Evolutionary conservation across 2,329 filamentous ascomycete genomes (phyloP), one percentile per base, ranked within the genome.

Genomic region (Talaromyces sp.): DNA sequence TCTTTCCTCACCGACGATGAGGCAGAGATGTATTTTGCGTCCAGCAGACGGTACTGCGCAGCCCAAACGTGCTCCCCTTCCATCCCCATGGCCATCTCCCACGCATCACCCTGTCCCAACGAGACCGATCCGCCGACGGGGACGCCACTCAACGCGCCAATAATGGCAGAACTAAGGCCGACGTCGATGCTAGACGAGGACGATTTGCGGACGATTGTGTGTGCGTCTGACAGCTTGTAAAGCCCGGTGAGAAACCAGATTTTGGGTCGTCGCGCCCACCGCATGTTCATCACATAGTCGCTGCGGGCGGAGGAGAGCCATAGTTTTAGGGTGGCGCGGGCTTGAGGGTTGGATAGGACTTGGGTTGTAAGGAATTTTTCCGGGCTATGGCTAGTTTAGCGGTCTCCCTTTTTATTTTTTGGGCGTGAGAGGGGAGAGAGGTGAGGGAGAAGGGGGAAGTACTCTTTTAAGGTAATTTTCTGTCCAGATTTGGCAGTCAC

Each of bases 51-150:
- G 57, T 66, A 73, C 64, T 73, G 71, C 33, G 69, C 71, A 19
- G 71, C 71, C 71, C 71, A 73, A 10, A 73, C 71, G 68, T 73
- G 71, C 16, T 67, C 69, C 27, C 72, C 71, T 33, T 68, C 49
- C 35, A 72, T 66, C 19, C 71, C 68, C 69, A 71, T 69, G 2
- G 68, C 49, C 67, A 72, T 59, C 22, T 72, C 67, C 71, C 71
- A 72, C 24, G 65, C 62, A 19, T 64, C 68, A 3, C 67, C 71
- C 5, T 66, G 41, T 2, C 70, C 69, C 19, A 72, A 49, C 33
- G 65, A 70, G n/a, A 72, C 66, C 9, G 68, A 71, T 7, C 66
- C 71, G 22, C 71, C 71, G 14, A 72, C 49, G 8, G 71, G 70
- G 0, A 72, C 67, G n/a, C 71, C 66, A 10, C 69, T 70, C 3